Evolutionary conservation across 192 early-diverging fungal genomes (phyloP), one percentile per base, ranked within the genome.

Genomic region (Rhizophagus sp.): DNA sequence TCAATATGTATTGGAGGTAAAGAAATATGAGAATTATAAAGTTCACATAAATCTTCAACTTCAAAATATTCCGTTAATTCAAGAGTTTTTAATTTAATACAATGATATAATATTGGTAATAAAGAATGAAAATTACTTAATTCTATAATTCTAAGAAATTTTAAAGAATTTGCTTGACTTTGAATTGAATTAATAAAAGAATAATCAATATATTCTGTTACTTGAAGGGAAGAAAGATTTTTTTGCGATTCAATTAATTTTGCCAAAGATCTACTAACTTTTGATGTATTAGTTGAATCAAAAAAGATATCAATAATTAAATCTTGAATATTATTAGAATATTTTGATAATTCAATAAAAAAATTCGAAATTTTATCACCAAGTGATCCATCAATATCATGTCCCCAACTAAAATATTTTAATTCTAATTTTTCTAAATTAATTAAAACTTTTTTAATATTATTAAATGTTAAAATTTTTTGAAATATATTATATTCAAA

Each of bases 91-190:
- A 65, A 65, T 27, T 65, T 65, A 27, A 65, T 13, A 15, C 64
- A 65, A 27, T 24, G 17, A 65, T 27, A 13, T 27, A 65, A 65
- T 65, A 65, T 30, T 1, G 64, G 64, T 27, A 65, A 25, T 65
- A 65, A 25, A 27, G 27, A 27, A 27, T 65, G 25, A 30, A 65
- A 27, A 27, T 24, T 27, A 27, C 25, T 25, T 22, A 65, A 27
- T 3, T 65, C 25, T 27, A 27, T 27, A 65, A 65, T 65, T 65
- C 64, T 24, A 27, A 65, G 64, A 65, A 65, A 65, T 65, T 24
- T 65, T 30, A 65, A 65, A 13, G 64, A 65, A 65, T 25, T 27
- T 27, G 64, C 27, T 27, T 65, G 64, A 65, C 64, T 65, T 65
- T 25, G n/a, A 27, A 65, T 27, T 10, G 64, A 65, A 27, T 65